A percentile compares a stretch with the other conserved stretches of the same genome.
Conservation (phyloP, 805 yeast species). For the Saccharomyces paradoxus region DNA sequence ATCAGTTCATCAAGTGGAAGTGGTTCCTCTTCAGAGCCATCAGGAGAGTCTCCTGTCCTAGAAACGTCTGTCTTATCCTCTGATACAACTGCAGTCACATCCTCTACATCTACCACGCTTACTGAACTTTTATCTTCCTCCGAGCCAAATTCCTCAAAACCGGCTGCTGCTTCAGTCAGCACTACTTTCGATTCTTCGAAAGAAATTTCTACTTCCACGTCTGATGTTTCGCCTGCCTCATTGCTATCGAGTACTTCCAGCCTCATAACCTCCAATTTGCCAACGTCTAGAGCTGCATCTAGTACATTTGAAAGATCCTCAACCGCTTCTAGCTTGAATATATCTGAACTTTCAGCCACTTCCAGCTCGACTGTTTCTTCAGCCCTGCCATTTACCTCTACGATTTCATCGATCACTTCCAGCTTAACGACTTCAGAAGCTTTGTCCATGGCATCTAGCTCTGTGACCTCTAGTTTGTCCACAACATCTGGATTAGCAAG, state of each 20-base stretch:
- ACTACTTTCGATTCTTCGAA: background rate
- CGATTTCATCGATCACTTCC: background rate
- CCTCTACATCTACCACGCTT: background rate
- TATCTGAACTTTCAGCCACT: background rate
- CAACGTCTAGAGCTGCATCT: too few relatives aligned
- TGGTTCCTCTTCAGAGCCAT: background rate
- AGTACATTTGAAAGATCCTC: too few relatives aligned
- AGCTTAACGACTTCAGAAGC: background rate
- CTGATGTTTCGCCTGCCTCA: background rate
- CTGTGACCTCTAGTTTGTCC: too few relatives aligned
- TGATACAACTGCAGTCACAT: background rate
- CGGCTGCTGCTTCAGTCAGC: background rate
- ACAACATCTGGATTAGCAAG: too few relatives aligned
- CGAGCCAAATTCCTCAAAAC: background rate
- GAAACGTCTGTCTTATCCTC: background rate
- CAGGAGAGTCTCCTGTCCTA: background rate
- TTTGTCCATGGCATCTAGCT: background rate
- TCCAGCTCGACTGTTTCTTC: background rate
- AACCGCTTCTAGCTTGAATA: background rate
- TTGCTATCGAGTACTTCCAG: too few relatives aligned
- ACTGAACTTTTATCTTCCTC: background rate
- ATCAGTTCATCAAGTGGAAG: background rate
- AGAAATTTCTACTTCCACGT: background rate
- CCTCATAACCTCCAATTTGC: too few relatives aligned
- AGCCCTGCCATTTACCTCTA: background rate